phyloP scores from a whole-genome alignment of 257 asterid genomes.

The Verbascum thapsus region DNA sequence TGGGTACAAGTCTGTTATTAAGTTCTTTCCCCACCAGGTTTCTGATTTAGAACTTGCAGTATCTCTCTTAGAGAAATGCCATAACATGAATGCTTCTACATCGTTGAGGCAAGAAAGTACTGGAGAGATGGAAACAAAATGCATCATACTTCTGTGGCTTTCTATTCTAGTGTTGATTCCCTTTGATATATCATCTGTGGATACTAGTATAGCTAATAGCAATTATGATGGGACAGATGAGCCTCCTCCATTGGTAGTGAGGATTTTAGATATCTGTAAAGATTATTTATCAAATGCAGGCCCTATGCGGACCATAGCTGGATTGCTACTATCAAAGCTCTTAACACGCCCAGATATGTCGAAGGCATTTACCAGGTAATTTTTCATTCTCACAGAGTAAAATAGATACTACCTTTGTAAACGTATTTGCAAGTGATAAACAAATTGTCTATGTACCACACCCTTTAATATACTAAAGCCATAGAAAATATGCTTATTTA shows the following conservation, averaged over 20 bases:
- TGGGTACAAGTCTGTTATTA: slow-evolving; percentile 91
- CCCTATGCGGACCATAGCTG: slow-evolving; percentile 91
- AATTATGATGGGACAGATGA: slow-evolving; percentile 43
- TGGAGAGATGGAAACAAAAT: slow-evolving; percentile 96
- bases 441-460: neutral
- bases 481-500: neutral
- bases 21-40: slow-evolving; percentile 96
- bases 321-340: slow-evolving; percentile 85
- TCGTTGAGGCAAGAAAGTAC: slow-evolving; percentile 95
- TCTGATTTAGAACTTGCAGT: slow-evolving; percentile 97
- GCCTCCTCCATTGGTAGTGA: slow-evolving; percentile 78
- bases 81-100: slow-evolving; percentile 53
- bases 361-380: slow-evolving; percentile 73
- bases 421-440: slow-evolving; percentile 10
- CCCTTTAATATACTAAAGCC: slow-evolving; percentile 15
- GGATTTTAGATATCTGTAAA: slow-evolving; percentile 70
- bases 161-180: slow-evolving; percentile 93
- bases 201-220: slow-evolving; percentile 64
- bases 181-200: slow-evolving; percentile 88
- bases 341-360: slow-evolving; percentile 94
- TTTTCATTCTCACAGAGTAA: neutral
- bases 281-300: slow-evolving; percentile 89
- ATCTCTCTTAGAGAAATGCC: slow-evolving; percentile 81
- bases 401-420: neutral
- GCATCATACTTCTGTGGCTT: slow-evolving; percentile 87